A percentile compares a stretch with the other conserved stretches of the same genome.
phyloP scores from a whole-genome alignment of 495 filamentous ascomycete genomes.

The Penicillium atrosanguineum region DNA sequence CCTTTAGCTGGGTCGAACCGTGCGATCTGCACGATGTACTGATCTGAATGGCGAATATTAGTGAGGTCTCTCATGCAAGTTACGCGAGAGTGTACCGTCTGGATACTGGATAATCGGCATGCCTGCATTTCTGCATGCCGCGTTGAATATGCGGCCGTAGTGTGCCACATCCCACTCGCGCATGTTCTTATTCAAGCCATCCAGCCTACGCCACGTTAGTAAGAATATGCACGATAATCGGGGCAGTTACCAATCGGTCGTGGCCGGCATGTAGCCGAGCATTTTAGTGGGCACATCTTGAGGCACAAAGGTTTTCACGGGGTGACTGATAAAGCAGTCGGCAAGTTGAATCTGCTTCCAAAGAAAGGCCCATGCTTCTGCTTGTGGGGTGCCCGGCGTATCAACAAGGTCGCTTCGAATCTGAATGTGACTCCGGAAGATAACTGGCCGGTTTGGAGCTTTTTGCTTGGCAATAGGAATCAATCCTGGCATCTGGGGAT shows the following conservation, averaged over 20 bases:
- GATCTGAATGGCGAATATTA: slow-evolving; percentile 32
- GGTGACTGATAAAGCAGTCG: slow-evolving; percentile 84
- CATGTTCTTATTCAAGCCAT: slow-evolving; percentile 81
- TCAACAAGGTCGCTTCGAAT: slow-evolving; percentile 72
- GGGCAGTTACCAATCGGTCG: slow-evolving; percentile 67
- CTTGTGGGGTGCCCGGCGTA: slow-evolving; percentile 61
- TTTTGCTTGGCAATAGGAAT: slow-evolving; percentile 72
- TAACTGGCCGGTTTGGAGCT: slow-evolving; percentile 72
- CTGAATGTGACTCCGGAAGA: slow-evolving; percentile 82
- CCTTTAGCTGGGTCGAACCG: slow-evolving; percentile 89
- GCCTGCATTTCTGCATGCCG: slow-evolving; percentile 50
- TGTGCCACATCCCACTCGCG: slow-evolving; percentile 70
- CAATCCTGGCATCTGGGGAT: slow-evolving; percentile 84
- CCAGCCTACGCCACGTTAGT: slow-evolving; percentile 54
- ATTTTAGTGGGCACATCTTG: slow-evolving; percentile 60
- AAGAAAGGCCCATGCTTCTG: slow-evolving; percentile 73
- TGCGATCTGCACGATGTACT: slow-evolving; percentile 80
- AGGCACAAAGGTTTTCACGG: slow-evolving; percentile 76
- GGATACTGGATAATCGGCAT: slow-evolving; percentile 68
- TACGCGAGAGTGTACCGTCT: slow-evolving; percentile 41
- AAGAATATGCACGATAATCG: background rate
- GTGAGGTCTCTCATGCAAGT: slow-evolving; percentile 1
- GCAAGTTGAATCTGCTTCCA: slow-evolving; percentile 69
- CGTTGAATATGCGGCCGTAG: slow-evolving; percentile 74
- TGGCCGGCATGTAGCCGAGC: slow-evolving; percentile 78